Conservation (phyloP, 345 rosid genomes). For the Eucalyptus rudis region DNA sequence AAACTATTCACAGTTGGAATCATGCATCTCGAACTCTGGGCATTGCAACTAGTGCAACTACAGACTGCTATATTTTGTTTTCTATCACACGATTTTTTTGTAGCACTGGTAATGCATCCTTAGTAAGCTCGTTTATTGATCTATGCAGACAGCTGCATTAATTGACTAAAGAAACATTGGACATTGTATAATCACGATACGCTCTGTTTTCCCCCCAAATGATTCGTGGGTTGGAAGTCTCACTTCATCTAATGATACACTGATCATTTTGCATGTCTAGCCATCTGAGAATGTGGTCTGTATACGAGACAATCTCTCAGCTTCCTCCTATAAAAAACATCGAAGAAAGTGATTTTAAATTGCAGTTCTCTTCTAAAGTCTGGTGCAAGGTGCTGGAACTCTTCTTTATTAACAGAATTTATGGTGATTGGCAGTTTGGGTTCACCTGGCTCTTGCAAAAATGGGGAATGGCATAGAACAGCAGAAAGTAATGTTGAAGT, state of each 20-base stretch:
- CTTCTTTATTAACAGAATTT: background rate
- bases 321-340: background rate
- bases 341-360: background rate
- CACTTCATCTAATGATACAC: background rate
- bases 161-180: background rate
- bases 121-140: background rate
- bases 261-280: background rate
- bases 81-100: background rate
- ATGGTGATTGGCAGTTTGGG: background rate
- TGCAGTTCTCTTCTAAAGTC: background rate
- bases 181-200: background rate
- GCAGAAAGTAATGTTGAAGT: background rate
- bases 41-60: background rate
- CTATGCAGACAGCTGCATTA: no score
- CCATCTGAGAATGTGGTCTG: background rate
- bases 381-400: background rate
- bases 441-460: background rate
- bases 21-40: background rate
- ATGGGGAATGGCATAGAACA: background rate
- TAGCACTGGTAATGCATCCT: background rate
- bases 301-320: background rate
- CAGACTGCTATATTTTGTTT: background rate
- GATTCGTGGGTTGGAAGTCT: background rate
- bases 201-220: background rate
- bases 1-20: no score